Evolutionary conservation across 2,329 filamentous ascomycete genomes (phyloP).

Genomic region (Exophiala dermatitidis): DNA sequence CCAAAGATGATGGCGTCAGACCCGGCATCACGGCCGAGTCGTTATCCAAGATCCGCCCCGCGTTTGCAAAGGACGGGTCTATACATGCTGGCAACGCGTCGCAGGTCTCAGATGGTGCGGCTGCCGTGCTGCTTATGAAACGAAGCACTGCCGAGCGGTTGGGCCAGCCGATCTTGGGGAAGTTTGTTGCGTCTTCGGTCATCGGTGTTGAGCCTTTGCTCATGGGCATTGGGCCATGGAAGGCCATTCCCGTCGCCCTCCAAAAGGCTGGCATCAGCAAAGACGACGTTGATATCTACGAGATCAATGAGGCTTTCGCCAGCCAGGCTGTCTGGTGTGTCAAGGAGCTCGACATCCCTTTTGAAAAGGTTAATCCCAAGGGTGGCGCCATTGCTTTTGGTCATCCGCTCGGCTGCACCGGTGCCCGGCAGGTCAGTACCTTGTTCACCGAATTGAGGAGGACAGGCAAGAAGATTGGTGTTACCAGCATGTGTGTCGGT

Average conservation of each 20-base stretch:
- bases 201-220: constrained; percentile 87
- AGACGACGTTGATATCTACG: constrained; percentile 91
- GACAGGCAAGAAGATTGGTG: constrained; percentile 74
- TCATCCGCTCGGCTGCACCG: constrained; percentile 85
- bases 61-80: constrained; percentile 82
- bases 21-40: constrained; percentile 79
- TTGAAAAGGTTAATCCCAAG: constrained; percentile 92
- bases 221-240: constrained; percentile 94
- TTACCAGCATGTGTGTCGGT: constrained; percentile 93
- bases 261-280: constrained; percentile 77
- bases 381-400: constrained; percentile 94
- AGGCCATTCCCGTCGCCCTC: constrained; percentile 87
- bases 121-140: constrained; percentile 92
- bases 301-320: constrained; percentile 99
- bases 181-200: constrained; percentile 77
- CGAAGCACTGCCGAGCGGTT: constrained; percentile 82
- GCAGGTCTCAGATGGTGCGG: constrained; percentile 92
- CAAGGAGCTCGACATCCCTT: constrained; percentile 73
- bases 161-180: constrained; percentile 82
- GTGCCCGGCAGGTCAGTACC: constrained; percentile 87
- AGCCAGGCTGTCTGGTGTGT: constrained; percentile 91
- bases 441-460: constrained; percentile 82
- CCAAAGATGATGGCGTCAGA: constrained; percentile 79
- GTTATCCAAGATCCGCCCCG: constrained; percentile 81
- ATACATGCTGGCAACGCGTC: constrained; percentile 96